Base-by-base conservation (phyloP, 2,329 filamentous ascomycete genomes). In the Keithomyces neogunnii region DNA sequence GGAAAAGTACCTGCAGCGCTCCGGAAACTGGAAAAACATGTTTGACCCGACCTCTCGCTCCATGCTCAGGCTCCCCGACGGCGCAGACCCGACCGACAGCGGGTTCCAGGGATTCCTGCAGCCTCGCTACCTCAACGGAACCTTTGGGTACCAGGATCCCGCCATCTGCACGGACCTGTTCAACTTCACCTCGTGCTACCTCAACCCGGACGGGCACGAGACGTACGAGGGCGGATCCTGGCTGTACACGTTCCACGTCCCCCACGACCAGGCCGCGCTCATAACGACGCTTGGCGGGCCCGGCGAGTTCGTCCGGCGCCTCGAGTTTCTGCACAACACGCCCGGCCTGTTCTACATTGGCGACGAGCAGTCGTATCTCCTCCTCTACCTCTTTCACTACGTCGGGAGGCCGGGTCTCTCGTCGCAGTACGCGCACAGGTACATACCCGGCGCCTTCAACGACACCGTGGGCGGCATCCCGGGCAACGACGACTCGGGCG, bases 221-320 rank as follows among this genome's bases (percentile, higher is more conserved):
- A 88, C 85, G 0, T 89, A 88, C 58, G 85, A 89, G 63, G 83
- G 80, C 2, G 83, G 79, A 51, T 70, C 77, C 0, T 89, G 85
- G 85, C 77, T 87, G 45, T 90, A 90, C 66, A 81, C 81, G 19
- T 90, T 89, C 50, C 67, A 67, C 53, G 69, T 73, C 8, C 74
- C 74, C 9, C 74, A 77, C 53, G 72, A 76, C 59, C 72, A 72
- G 66, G 63, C 63, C 2, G 59, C 63, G 0, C 68, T 86, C 0
- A 73, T 86, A 56, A 56, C 57, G 3, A 60, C 54, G 32, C 77
- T 88, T 48, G 85, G 85, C 32, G 85, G 85, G 0, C 66, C 66
- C 0, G 69, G 76, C 1, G 63, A 62, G 5, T 88, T 88, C 62
- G 69, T 77, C 32, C 66, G 72, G 29, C 79, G 86, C 1, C 73